Percentiles rank a stretch among this genome's conserved stretches.
Evolutionary conservation across 1,284 basidiomycete species (phyloP).

Genomic region (Heterobasidion irregulare): DNA sequence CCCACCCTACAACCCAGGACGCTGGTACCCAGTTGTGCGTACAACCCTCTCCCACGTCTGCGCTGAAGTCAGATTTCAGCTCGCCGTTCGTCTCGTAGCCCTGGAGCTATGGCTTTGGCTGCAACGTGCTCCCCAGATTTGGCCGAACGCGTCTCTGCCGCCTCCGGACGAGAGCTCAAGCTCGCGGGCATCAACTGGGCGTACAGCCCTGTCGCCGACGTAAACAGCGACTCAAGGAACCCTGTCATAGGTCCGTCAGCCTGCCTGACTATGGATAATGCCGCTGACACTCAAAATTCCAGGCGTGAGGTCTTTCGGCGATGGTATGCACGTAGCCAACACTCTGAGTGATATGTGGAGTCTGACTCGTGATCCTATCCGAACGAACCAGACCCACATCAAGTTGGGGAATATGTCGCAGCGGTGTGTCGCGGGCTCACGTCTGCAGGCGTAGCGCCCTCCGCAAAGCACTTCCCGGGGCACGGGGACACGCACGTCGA

Average conservation of each 20-base stretch:
- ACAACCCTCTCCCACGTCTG: background rate
- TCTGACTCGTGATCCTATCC: background rate
- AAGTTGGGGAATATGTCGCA: conserved; percentile 38
- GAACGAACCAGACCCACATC: conserved; percentile 35
- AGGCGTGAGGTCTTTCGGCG: conserved; percentile 66
- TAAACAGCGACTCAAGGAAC: conserved; percentile 58
- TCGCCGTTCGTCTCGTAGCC: conserved; percentile 28
- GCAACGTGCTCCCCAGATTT: conserved; percentile 40
- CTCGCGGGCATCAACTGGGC: conserved; percentile 62
- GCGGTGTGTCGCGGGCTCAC: conserved; percentile 42
- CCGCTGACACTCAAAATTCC: background rate
- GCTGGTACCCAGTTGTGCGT: conserved; percentile 63
- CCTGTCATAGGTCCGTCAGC: conserved; percentile 53
- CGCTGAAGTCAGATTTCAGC: background rate
- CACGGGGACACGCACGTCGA: conserved; percentile 67
- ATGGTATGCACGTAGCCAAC: conserved; percentile 29
- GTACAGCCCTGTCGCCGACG: conserved; percentile 58
- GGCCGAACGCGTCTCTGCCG: conserved; percentile 37
- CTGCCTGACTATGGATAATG: background rate
- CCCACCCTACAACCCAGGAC: conserved; percentile 23
- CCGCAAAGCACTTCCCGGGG: conserved; percentile 64
- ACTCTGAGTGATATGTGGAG: background rate
- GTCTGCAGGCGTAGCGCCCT: conserved; percentile 43
- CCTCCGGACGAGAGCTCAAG: conserved; percentile 47
- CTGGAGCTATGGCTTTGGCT: conserved; percentile 65